Conservation (phyloP, 306 rosid species). For the Vigna unguiculata region DNA sequence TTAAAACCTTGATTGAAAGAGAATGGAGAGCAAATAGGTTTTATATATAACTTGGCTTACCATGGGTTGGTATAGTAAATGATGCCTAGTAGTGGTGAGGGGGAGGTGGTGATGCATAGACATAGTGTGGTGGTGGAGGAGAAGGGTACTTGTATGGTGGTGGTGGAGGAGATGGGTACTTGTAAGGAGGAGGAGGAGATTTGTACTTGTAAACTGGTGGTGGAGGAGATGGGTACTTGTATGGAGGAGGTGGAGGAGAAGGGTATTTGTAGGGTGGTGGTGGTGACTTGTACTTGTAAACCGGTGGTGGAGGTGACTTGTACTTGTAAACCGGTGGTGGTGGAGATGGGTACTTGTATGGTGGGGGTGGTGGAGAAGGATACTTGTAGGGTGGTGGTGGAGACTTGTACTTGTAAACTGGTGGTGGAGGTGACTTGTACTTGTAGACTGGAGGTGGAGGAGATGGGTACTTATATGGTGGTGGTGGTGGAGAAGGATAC, state of each 20-base stretch:
- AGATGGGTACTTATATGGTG: background rate
- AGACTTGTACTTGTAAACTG: background rate
- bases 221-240: constrained; percentile 19
- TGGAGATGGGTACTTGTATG: background rate
- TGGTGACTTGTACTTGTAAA: background rate
- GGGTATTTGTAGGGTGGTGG: constrained; percentile 26
- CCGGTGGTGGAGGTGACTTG: background rate
- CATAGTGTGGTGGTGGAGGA: constrained; percentile 44
- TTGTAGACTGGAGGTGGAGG: background rate
- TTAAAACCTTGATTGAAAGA: background rate
- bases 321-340: constrained; percentile 5
- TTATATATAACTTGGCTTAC: background rate
- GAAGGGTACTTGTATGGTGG: background rate
- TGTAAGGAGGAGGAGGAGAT: background rate
- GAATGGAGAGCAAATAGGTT: background rate
- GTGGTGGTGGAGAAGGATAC: background rate
- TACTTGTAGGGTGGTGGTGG: background rate
- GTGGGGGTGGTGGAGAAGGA: background rate
- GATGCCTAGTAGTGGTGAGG: background rate
- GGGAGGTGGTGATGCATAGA: constrained; percentile 13
- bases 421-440: background rate
- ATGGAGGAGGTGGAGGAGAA: background rate
- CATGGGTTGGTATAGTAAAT: background rate
- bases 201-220: constrained; percentile 9
- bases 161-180: constrained; percentile 1